Percentiles rank a stretch among this genome's conserved stretches.
These are phyloP conservation scores for Syzygium aqueum DNA, from an alignment of 345 rosid genomes.

Conservation along the genomic window DNA sequence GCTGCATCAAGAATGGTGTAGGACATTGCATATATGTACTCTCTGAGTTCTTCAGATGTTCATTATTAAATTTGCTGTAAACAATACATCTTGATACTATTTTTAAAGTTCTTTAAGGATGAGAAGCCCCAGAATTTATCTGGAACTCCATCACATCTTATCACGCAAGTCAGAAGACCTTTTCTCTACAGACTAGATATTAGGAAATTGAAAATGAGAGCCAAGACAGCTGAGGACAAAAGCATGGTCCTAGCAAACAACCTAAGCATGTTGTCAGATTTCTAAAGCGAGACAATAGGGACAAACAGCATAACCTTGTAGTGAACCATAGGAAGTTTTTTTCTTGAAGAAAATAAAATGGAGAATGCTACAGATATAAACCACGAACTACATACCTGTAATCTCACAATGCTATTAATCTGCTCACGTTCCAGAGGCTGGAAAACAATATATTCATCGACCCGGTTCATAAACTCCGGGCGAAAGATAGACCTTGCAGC, in stretches of 20 bases:
- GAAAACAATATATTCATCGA: constrained; percentile 98
- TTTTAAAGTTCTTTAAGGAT: not conserved
- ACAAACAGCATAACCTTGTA: not conserved
- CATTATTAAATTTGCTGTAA: not conserved
- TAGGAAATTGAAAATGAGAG: not conserved
- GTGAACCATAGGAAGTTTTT: not conserved
- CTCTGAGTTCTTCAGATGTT: not conserved
- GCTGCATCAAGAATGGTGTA: not conserved
- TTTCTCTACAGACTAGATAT: not conserved
- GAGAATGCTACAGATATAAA: not conserved
- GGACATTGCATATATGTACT: not conserved
- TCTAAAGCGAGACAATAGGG: not conserved
- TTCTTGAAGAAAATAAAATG: not conserved
- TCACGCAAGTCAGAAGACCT: not conserved
- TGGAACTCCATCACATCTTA: not conserved
- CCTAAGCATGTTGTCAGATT: not conserved
- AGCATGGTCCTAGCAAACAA: not conserved
- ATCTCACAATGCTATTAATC: constrained; percentile 70
- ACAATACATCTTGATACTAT: not conserved
- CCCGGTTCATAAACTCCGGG: constrained; percentile 97
- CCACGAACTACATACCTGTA: constrained; percentile 48
- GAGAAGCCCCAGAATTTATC: not conserved
- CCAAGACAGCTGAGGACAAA: not conserved
- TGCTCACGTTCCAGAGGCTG: constrained; percentile 84
- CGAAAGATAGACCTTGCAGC: constrained; percentile 97